Base-by-base conservation (phyloP, 2,329 filamentous ascomycete species). In the Thelonectria rubi region DNA sequence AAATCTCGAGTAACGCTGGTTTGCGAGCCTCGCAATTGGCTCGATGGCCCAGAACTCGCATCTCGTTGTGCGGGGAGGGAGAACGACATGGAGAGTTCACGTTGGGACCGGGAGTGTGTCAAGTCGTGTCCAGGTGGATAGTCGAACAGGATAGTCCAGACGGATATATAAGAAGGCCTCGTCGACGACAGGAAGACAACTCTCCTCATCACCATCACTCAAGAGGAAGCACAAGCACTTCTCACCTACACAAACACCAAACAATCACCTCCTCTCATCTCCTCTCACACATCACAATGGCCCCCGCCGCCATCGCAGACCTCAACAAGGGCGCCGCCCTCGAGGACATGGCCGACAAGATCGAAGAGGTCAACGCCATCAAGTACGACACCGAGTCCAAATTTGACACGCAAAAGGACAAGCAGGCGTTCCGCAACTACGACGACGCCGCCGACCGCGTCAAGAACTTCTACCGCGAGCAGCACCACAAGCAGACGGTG, bases 381-480 rank as follows among this genome's bases (percentile, higher is more conserved):
- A 85, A 84, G 70, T 81, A 78, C 72, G 78, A 81, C 69, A 66
- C 72, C 7, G 66, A 82, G 62, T 90, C 90, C 61, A 80, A 89
- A 67, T 93, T 93, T 74, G 91, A 93, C 75, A 78, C 84, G 48
- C 80, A 86, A 48, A 94, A 94, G 77, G 90, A 94, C 82, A 94
- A 94, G 82, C 84, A 87, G 20, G 82, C 89, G 67, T 94, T 94
- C 80, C 86, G 93, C 34, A 89, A 95, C 75, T 97, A 94, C 79
- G 88, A 93, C 70, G 88, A 89, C 15, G 92, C 93, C 43, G 92
- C 90, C 79, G 90, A 93, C 78, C 86, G 91, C 52, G 92, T 97
- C 76, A 93, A 93, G 82, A 86, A 85, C 81, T 96, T 97, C 79
- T 97, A 97, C 84, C 84, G 82, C 61, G 92, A 88, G 74, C 87